Evolutionary conservation across 495 filamentous ascomycete genomes (phyloP).

Genomic region (Trichoderma virens): DNA sequence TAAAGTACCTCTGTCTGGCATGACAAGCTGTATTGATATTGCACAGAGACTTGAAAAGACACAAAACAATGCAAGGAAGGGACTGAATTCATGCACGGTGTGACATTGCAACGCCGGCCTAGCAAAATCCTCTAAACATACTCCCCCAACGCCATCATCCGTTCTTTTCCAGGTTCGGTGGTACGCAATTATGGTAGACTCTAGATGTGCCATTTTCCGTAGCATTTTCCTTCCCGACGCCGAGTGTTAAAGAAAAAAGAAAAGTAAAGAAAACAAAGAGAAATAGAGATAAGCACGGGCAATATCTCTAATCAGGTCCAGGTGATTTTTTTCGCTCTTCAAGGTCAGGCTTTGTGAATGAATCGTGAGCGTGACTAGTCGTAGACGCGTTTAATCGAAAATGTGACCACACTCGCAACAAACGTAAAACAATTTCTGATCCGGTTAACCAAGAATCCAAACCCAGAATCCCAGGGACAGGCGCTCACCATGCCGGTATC

Average conservation of each 20-base stretch:
- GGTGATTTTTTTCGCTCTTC: conserved; percentile 11
- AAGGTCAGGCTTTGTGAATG: conserved; percentile 12
- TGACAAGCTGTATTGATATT: too few species aligned
- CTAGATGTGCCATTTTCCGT: background rate
- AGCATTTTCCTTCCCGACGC: background rate
- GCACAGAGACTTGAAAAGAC: too few species aligned
- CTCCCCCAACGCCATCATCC: background rate
- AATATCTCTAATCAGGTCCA: background rate
- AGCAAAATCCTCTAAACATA: background rate
- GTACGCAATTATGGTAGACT: background rate
- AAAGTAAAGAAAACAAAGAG: background rate
- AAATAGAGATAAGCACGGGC: background rate
- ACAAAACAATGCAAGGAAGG: too few species aligned
- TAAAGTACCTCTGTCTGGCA: too few species aligned
- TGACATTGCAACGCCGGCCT: background rate
- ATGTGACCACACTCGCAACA: conserved; percentile 89
- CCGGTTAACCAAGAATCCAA: conserved; percentile 19
- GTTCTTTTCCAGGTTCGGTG: background rate
- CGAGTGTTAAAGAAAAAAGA: background rate
- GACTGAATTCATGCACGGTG: background rate
- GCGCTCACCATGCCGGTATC: conserved; percentile 93
- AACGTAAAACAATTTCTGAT: conserved; percentile 93
- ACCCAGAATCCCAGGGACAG: background rate
- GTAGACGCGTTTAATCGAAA: conserved; percentile 45
- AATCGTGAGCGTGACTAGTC: conserved; percentile 30